phyloP scores from a whole-genome alignment of 169 alveolate genomes.

The Plasmodium relictum region DNA sequence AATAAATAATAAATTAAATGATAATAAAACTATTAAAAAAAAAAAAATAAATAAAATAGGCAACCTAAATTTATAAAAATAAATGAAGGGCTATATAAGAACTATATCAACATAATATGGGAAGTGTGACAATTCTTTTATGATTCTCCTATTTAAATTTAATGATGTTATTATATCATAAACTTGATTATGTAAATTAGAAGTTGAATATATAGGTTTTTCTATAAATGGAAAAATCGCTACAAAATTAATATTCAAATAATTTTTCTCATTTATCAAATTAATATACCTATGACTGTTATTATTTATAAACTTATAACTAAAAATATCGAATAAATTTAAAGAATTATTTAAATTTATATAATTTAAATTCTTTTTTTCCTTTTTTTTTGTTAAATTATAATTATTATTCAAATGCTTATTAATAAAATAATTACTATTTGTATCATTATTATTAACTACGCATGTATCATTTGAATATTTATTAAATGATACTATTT shows the following conservation, averaged over 20 bases:
- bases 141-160: not conserved
- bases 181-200: conserved; percentile 42
- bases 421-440: not conserved
- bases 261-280: conserved; percentile 4
- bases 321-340: conserved; percentile 38
- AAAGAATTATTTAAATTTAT: not conserved
- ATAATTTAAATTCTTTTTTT: not conserved
- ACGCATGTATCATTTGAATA: not conserved
- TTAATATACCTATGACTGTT: not conserved
- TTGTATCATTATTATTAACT: not conserved
- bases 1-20: too few relatives aligned
- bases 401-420: not conserved
- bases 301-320: conserved; percentile 31
- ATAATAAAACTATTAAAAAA: too few relatives aligned
- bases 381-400: not conserved
- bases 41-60: not conserved
- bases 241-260: conserved; percentile 27
- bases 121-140: conserved; percentile 52
- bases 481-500: not conserved
- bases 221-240: conserved; percentile 23
- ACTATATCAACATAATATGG: conserved; percentile 75
- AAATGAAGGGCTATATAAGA: not conserved
- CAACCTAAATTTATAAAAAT: not conserved
- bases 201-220: conserved; percentile 20
- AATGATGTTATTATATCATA: conserved; percentile 34